Evolutionary conservation across 2,329 filamentous ascomycete genomes (phyloP).

Genomic region (Monilinia vaccinii-corymbosi): DNA sequence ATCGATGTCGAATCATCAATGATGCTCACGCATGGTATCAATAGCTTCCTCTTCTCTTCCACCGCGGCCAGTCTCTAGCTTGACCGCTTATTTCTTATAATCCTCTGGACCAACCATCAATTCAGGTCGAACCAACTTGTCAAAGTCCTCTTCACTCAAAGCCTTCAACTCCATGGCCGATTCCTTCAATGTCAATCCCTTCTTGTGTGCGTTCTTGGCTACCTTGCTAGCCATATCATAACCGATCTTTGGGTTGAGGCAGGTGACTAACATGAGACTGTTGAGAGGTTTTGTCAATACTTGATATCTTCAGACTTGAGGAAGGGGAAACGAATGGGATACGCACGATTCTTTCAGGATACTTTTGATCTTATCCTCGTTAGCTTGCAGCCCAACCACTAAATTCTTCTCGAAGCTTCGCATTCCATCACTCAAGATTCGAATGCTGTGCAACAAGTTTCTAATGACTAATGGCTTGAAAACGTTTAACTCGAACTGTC

Average conservation of each 20-base stretch:
- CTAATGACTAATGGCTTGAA: slow-evolving; percentile 97
- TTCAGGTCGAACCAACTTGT: slow-evolving; percentile 81
- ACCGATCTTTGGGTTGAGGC: slow-evolving; percentile 93
- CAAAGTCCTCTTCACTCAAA: slow-evolving; percentile 81
- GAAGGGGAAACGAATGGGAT: neutral
- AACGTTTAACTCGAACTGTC: slow-evolving; percentile 97
- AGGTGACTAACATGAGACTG: slow-evolving; percentile 96
- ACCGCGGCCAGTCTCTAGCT: slow-evolving; percentile 11
- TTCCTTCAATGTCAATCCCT: slow-evolving; percentile 87
- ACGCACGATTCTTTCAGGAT: slow-evolving; percentile 90
- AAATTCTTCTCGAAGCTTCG: slow-evolving; percentile 91
- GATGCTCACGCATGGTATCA: neutral
- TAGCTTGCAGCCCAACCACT: slow-evolving; percentile 77
- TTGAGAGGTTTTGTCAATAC: slow-evolving; percentile 1
- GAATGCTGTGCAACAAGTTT: slow-evolving; percentile 86
- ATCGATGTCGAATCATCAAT: neutral
- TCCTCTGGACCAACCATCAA: slow-evolving; percentile 85
- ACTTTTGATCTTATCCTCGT: slow-evolving; percentile 82
- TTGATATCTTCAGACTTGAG: neutral
- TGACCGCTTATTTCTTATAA: slow-evolving; percentile 35
- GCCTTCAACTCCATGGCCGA: slow-evolving; percentile 90
- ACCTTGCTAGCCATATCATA: slow-evolving; percentile 97
- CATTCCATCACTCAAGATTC: slow-evolving; percentile 88
- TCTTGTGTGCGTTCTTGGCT: slow-evolving; percentile 98
- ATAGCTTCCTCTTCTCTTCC: neutral